Evolutionary conservation across 2,329 filamentous ascomycete genomes (phyloP).

Genomic region (Penicillium frequentans): DNA sequence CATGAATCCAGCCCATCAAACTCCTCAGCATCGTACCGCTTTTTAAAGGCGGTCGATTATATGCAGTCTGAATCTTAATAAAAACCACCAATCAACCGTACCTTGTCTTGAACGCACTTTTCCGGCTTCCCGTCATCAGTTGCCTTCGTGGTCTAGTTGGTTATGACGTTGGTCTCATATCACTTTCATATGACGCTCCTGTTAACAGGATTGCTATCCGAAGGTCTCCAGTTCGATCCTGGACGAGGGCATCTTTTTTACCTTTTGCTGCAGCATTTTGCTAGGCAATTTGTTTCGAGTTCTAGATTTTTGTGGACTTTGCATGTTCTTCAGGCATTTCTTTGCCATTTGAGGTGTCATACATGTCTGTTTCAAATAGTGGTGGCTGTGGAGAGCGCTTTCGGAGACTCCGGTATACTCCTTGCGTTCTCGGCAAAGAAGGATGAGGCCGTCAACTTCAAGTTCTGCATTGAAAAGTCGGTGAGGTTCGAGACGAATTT

Average conservation of each 20-base stretch:
- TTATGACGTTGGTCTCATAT: conserved; percentile 28
- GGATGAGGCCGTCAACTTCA: neutral
- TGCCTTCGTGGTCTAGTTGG: conserved; percentile 26
- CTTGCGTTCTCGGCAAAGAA: neutral
- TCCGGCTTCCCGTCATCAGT: neutral
- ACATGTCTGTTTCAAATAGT: neutral
- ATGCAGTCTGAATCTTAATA: too few species aligned
- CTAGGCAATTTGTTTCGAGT: too few species aligned
- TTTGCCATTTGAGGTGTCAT: neutral
- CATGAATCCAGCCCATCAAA: too few species aligned
- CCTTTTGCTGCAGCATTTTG: neutral
- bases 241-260: conserved; percentile 18
- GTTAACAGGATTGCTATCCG: conserved; percentile 24
- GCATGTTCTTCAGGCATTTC: neutral
- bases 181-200: conserved; percentile 18
- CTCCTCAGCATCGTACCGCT: too few species aligned
- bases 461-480: neutral
- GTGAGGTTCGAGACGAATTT: neutral
- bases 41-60: too few species aligned
- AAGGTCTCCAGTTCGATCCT: conserved; percentile 28
- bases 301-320: neutral
- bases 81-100: too few species aligned
- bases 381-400: neutral
- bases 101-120: neutral
- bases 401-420: neutral